Conservation (phyloP, 371 early-diverging fungal genomes). For the Dinochytrium kinnereticum region DNA sequence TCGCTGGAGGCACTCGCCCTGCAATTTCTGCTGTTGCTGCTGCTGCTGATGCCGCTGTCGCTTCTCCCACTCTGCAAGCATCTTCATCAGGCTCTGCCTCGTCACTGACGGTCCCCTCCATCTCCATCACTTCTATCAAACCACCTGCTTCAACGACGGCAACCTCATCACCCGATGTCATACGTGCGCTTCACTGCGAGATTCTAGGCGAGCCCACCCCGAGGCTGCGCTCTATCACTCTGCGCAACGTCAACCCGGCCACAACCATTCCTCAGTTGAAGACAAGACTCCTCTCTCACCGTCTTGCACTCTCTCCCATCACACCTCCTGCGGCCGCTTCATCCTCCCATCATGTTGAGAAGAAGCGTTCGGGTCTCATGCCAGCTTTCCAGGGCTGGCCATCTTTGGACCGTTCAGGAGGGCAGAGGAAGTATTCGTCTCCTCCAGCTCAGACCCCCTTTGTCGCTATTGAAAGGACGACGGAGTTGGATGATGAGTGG, state of each 20-base stretch:
- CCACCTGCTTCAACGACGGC: neutral
- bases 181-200: neutral
- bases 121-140: too few relatives aligned
- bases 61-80: neutral
- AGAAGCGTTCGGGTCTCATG: too few relatives aligned
- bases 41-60: too few relatives aligned
- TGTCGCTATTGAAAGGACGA: too few relatives aligned
- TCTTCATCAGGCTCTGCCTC: too few relatives aligned
- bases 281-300: neutral
- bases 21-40: too few relatives aligned
- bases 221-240: neutral
- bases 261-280: neutral
- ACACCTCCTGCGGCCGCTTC: neutral
- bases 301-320: neutral
- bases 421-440: too few relatives aligned
- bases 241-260: neutral
- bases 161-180: neutral
- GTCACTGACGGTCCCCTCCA: too few relatives aligned
- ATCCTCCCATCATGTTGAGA: too few relatives aligned
- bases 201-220: neutral
- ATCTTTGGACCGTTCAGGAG: neutral
- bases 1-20: too few relatives aligned
- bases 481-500: neutral
- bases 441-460: too few relatives aligned
- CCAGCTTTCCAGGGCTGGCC: neutral